These are phyloP conservation scores for Aspergillus novofumigatus DNA, from an alignment of 2,329 filamentous ascomycete species.

Conservation along the genomic window DNA sequence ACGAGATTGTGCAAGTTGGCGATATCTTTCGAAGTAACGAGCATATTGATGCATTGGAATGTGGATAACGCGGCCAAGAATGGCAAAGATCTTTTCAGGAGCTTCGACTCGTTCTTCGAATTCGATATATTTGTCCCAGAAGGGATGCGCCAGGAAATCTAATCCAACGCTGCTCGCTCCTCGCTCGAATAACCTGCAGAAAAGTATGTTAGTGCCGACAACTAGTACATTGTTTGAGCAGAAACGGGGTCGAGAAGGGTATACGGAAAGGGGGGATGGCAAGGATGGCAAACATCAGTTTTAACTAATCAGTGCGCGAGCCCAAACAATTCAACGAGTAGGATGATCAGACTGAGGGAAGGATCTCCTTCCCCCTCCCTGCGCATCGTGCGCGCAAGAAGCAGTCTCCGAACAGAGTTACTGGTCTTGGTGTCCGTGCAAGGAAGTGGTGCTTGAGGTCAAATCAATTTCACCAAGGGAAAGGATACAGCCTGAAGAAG, in stretches of 20 bases:
- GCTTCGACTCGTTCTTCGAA: constrained; percentile 89
- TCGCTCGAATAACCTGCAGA: constrained; percentile 79
- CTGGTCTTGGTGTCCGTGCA: constrained; percentile 27
- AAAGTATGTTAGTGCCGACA: constrained; percentile 38
- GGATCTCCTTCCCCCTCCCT: constrained; percentile 18
- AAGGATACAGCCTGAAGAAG: constrained; percentile 49
- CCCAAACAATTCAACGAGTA: constrained; percentile 38
- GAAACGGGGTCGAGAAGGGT: constrained; percentile 27
- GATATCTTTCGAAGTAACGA: constrained; percentile 89
- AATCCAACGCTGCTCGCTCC: constrained; percentile 79
- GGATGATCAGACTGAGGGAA: constrained; percentile 27
- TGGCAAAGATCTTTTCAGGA: constrained; percentile 77
- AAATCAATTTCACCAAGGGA: constrained; percentile 30
- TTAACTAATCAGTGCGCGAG: constrained; percentile 33
- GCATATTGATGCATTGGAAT: constrained; percentile 96
- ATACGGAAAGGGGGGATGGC: constrained; percentile 35
- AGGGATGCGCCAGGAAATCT: constrained; percentile 89
- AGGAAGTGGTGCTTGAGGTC: constrained; percentile 23
- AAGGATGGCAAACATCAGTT: constrained; percentile 46
- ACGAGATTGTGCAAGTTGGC: constrained; percentile 66
- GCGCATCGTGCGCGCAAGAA: constrained; percentile 34
- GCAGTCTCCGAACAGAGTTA: constrained; percentile 29
- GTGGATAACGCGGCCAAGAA: constrained; percentile 75
- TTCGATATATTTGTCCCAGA: constrained; percentile 99
- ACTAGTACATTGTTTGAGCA: constrained; percentile 8